Base-by-base conservation (phyloP, 2,329 filamentous ascomycete genomes). In the Scortechinia acanthostroma region DNA sequence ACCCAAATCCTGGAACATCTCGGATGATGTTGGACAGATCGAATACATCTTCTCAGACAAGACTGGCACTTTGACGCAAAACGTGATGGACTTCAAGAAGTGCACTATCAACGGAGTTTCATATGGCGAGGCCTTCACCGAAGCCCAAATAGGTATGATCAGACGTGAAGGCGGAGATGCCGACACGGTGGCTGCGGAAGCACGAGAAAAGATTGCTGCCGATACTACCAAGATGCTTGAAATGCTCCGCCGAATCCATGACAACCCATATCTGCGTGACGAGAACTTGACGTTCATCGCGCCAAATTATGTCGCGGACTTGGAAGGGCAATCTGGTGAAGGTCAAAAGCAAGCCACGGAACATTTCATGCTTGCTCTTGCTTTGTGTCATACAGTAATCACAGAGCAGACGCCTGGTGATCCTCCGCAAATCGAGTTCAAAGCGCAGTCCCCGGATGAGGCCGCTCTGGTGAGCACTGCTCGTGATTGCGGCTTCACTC, bases 81-180 rank as follows among this genome's bases (percentile, higher is more conserved):
- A 95, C 60, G 86, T 94, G 45, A 95, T 95, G 93, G 94, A 98
- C 62, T 98, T 97, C 77, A 98, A 97, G 65, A 98, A 98, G 65
- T 90, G 86, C 46, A 95, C 91, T 0, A 84, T 98, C 64, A 97
- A 97, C 56, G 91, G 91, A n/a, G 79, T 93, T 48, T 83, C 91
- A 0, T 98, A 98, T 53, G 93, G 94, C 49, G 93, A 98, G 66
- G 93, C 93, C 1, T 98, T 96, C 58, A 98, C 94, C 0, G 93
- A 98, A 64, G 93, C 93, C 1, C 88, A 95, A 63, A 88, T 91
- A 44, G 93, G 93, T 47, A 93, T 98, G 88, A 90, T 6, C 14
- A 13, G 35, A 6, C 35, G 95, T 60, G 90, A 91, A 64, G 80
- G 93, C 49, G 70, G 91, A 63, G 93, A 93, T 43, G 76, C 95